phyloP scores from a whole-genome alignment of 2,329 filamentous ascomycete genomes.

The Esteya vermicola region DNA sequence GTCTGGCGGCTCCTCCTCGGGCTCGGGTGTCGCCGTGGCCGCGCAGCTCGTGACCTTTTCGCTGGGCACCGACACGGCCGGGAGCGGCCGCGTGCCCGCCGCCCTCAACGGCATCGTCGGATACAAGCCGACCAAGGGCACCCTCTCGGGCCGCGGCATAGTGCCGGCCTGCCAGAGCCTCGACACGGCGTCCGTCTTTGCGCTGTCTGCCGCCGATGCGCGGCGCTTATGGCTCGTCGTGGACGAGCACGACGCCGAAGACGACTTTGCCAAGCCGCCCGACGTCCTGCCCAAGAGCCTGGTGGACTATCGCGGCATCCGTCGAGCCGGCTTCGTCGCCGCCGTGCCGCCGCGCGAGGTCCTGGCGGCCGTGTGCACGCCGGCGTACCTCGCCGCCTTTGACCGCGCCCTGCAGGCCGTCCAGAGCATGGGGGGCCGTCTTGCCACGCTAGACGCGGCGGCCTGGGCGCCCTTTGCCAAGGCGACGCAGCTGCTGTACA shows the following conservation, averaged over 20 bases:
- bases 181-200: slow-evolving; percentile 7
- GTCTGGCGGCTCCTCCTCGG: slow-evolving; percentile 39
- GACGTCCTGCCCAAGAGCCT: slow-evolving; percentile 11
- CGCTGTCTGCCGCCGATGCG: slow-evolving; percentile 22
- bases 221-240: slow-evolving; percentile 31
- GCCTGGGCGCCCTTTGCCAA: slow-evolving; percentile 32
- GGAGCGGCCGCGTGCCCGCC: slow-evolving; percentile 36
- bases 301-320: slow-evolving; percentile 11
- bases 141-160: slow-evolving; percentile 30
- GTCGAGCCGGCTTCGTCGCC: slow-evolving; percentile 22
- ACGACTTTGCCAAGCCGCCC: slow-evolving; percentile 32
- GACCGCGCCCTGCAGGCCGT: slow-evolving; percentile 15
- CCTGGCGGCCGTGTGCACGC: slow-evolving; percentile 18
- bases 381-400: slow-evolving; percentile 25
- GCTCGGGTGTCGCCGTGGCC: slow-evolving; percentile 38
- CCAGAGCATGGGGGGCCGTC: slow-evolving; percentile 20
- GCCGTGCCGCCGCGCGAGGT: slow-evolving; percentile 31
- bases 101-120: slow-evolving; percentile 40
- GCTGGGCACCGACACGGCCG: slow-evolving; percentile 42
- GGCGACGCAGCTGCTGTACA: slow-evolving; percentile 35
- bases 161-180: slow-evolving; percentile 6
- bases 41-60: slow-evolving; percentile 39
- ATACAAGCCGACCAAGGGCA: slow-evolving; percentile 34
- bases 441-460: slow-evolving; percentile 16
- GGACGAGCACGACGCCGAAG: slow-evolving; percentile 27